Evolutionary conservation across 2,329 filamentous ascomycete genomes (phyloP), one percentile per base, ranked within the genome.

Genomic region (Neonectria ditissima): DNA sequence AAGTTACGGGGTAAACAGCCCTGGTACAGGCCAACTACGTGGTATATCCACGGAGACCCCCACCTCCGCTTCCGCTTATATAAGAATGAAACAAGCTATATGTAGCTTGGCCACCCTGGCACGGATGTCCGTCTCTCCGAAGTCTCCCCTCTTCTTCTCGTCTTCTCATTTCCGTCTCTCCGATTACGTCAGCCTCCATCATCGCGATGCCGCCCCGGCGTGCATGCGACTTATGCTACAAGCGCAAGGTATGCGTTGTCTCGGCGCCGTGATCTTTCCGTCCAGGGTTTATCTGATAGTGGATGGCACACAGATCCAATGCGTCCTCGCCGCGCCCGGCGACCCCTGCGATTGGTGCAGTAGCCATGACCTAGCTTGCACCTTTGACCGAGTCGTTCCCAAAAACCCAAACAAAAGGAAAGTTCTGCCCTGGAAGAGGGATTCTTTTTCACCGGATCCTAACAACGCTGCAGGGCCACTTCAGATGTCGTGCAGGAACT

Each of bases 331-430:
- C 14, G 66, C 56, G 2, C 62, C 59, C 2, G 55, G 59, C 18
- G 63, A 59, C 43, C 59, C 69, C 10, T 72, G 70, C 43, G 67
- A 72, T 53, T 72, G 70, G 70, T 72, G 70, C 14, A 62, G 58
- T 32, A 68, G 66, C 22, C 70, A 72, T 20, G 59, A 56, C 43
- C 47, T 71, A 18, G 45, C 64, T 7, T 72, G 70, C 34, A 72
- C 69, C 6, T 72, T 72, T 53, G 64, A 70, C n/a, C 61, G 69
- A 55, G 63, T 69, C 37, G 51, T 61, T 41, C 65, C 63, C 6
- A 70, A 67, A 37, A 67, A 64, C 14, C 55, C 59, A 32, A 67
- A 65, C 16, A 70, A 72, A 20, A 67, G 66, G 69, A 72, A 55
- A 47, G 13, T 24, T 24, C 16, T 20, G 22, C n/a, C 18, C 18